Conservation (phyloP, 164 flowering plant genomes). For the Piper longum region DNA sequence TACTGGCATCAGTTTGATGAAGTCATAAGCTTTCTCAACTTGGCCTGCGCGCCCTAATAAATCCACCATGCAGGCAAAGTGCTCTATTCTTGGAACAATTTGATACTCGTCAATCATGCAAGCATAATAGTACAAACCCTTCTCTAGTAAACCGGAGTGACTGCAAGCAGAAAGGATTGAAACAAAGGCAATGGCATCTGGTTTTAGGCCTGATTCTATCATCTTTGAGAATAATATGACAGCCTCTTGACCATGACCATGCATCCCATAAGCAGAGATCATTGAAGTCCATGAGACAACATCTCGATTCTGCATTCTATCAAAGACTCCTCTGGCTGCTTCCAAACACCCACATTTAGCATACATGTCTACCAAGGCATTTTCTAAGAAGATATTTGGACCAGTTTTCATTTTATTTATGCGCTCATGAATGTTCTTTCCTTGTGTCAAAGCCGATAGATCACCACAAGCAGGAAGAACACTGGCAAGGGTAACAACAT, state of each 20-base stretch:
- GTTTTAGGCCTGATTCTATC: slow-evolving; percentile 6
- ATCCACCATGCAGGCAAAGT: slow-evolving; percentile 13
- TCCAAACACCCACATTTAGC: slow-evolving; percentile 9
- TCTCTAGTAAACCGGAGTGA: slow-evolving; percentile 9
- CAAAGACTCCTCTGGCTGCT: slow-evolving; percentile 10
- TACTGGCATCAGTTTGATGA: slow-evolving; percentile 9
- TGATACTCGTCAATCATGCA: slow-evolving; percentile 7
- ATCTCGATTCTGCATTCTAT: slow-evolving; percentile 6
- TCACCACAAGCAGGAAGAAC: slow-evolving; percentile 14
- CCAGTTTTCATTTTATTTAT: slow-evolving; percentile 2
- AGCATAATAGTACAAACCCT: slow-evolving; percentile 4
- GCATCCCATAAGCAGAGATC: slow-evolving; percentile 10
- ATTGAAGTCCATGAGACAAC: slow-evolving; percentile 13
- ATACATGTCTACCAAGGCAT: slow-evolving; percentile 14
- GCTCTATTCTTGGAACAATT: slow-evolving; percentile 9
- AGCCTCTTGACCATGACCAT: slow-evolving; percentile 8
- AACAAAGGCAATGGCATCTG: slow-evolving; percentile 11
- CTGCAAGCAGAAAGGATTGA: slow-evolving; percentile 11
- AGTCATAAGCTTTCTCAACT: slow-evolving; percentile 8
- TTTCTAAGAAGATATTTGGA: slow-evolving; percentile 9
- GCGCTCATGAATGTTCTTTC: slow-evolving; percentile 6
- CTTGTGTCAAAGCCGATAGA: slow-evolving; percentile 10
- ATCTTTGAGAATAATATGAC: slow-evolving; percentile 6
- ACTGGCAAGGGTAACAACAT: slow-evolving; percentile 9
- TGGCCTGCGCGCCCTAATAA: slow-evolving; percentile 11